Evolutionary conservation across 1,284 basidiomycete species (phyloP).

Genomic region (Cryptococcus sp.): DNA sequence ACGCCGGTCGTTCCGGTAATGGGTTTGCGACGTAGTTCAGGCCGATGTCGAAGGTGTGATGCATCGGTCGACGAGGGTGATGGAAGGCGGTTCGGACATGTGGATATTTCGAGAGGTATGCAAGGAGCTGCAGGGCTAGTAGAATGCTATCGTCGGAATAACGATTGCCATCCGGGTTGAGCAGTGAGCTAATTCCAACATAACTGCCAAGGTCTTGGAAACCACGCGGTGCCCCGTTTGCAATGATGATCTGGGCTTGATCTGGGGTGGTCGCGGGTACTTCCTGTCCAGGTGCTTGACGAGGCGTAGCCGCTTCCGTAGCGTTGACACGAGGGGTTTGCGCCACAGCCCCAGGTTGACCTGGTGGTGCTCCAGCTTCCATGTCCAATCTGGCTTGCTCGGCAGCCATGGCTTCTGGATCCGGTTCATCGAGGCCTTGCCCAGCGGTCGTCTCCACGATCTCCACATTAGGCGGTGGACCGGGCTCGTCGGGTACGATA

Average conservation of each 20-base stretch:
- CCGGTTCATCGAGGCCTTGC: constrained; percentile 37
- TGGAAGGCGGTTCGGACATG: constrained; percentile 98
- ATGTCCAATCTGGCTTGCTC: constrained; percentile 50
- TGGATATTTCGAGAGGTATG: constrained; percentile 96
- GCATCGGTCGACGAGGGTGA: constrained; percentile 64
- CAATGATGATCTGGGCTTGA: constrained; percentile 51
- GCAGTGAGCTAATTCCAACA: constrained; percentile 42
- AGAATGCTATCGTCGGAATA: constrained; percentile 96
- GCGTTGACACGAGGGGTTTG: constrained; percentile 39
- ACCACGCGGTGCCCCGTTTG: constrained; percentile 52
- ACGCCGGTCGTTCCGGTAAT: constrained; percentile 49
- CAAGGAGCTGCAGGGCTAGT: constrained; percentile 85
- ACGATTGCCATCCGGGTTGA: constrained; percentile 54
- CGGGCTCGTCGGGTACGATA: constrained; percentile 28
- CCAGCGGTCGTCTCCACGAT: constrained; percentile 27
- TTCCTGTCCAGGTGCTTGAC: constrained; percentile 20
- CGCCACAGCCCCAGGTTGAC: constrained; percentile 43
- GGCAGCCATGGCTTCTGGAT: constrained; percentile 42
- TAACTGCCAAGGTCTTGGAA: constrained; percentile 52
- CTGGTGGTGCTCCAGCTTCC: constrained; percentile 50
- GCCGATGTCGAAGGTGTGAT: constrained; percentile 50
- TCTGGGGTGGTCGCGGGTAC: constrained; percentile 20
- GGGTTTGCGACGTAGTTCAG: constrained; percentile 29
- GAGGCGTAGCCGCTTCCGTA: constrained; percentile 23
- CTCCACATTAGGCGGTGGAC: constrained; percentile 32